Percentiles rank a stretch among this genome's conserved stretches.
phyloP scores from a whole-genome alignment of 768 basidiomycete genomes.

The Paxillus rubicundulus region DNA sequence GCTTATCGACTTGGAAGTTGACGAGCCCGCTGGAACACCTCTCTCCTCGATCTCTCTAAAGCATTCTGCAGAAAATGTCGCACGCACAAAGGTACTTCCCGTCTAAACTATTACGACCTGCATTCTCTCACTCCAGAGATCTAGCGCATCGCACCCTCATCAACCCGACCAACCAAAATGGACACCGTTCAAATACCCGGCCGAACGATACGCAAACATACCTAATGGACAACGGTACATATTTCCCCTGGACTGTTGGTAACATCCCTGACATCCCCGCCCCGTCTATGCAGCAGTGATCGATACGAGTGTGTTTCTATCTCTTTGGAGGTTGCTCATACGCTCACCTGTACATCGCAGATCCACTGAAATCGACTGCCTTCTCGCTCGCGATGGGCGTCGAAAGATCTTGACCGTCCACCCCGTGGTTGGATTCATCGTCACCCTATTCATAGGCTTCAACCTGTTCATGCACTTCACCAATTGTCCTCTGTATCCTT shows the following conservation, averaged over 20 bases:
- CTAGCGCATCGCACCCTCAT: neutral
- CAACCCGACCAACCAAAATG: neutral
- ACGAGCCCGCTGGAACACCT: neutral
- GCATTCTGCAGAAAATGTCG: neutral
- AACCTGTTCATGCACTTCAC: slow-evolving; percentile 3
- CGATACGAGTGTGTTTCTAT: neutral
- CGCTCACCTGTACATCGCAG: neutral
- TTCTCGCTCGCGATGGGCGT: neutral
- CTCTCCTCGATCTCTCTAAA: neutral
- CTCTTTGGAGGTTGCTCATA: neutral
- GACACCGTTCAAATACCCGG: neutral
- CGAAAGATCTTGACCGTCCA: neutral
- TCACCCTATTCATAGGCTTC: neutral
- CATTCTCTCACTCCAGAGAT: neutral
- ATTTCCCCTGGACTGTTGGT: no score
- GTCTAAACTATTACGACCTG: neutral
- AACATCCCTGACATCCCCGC: no score
- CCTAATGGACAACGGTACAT: no score
- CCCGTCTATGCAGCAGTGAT: no score
- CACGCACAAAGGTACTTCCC: neutral
- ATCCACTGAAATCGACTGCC: neutral
- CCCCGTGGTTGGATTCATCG: neutral
- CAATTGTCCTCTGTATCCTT: slow-evolving; percentile 12
- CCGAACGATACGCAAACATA: neutral
- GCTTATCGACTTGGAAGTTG: neutral